Conservation (phyloP, 805 yeast genomes). For the Wickerhamomyces mucosus region DNA sequence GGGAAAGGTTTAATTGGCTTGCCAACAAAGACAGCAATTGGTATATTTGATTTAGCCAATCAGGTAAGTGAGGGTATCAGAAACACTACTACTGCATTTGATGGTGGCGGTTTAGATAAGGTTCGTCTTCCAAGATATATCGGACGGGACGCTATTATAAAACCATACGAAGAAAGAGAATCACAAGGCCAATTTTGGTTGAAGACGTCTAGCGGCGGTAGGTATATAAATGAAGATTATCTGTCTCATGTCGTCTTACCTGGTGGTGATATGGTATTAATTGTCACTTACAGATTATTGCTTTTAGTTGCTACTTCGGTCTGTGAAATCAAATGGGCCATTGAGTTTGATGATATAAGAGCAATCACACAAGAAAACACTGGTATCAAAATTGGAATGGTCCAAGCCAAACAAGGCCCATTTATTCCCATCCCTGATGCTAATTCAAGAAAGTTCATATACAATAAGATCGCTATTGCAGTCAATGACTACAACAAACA, state of each 20-base stretch:
- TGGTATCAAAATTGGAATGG: slow-evolving; percentile 63
- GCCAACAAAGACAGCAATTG: slow-evolving; percentile 96
- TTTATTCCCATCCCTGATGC: slow-evolving; percentile 76
- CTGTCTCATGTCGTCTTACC: slow-evolving; percentile 80
- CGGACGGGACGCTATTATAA: slow-evolving; percentile 59
- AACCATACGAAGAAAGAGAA: slow-evolving; percentile 69
- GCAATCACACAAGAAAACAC: slow-evolving; percentile 69
- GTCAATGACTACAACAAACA: slow-evolving; percentile 71
- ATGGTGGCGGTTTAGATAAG: slow-evolving; percentile 64
- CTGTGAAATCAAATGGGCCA: slow-evolving; percentile 62
- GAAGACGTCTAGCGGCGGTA: slow-evolving; percentile 75
- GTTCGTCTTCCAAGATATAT: slow-evolving; percentile 78
- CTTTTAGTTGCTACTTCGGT: slow-evolving; percentile 55
- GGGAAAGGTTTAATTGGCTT: slow-evolving; percentile 94
- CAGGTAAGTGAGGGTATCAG: slow-evolving; percentile 91
- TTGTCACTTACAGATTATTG: slow-evolving; percentile 66
- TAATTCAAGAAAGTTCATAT: slow-evolving; percentile 53
- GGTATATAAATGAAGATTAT: slow-evolving; percentile 60
- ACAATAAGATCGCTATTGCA: slow-evolving; percentile 67
- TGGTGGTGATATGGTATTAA: slow-evolving; percentile 67
- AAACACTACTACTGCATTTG: slow-evolving; percentile 86
- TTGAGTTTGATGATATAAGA: slow-evolving; percentile 52
- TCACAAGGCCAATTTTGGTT: slow-evolving; percentile 94
- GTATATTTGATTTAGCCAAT: slow-evolving; percentile 84
- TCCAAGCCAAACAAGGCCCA: slow-evolving; percentile 46